A percentile compares a stretch with the other conserved stretches of the same genome.
Evolutionary conservation across 345 rosid genomes (phyloP).

Genomic region (Cochlearia excelsa): DNA sequence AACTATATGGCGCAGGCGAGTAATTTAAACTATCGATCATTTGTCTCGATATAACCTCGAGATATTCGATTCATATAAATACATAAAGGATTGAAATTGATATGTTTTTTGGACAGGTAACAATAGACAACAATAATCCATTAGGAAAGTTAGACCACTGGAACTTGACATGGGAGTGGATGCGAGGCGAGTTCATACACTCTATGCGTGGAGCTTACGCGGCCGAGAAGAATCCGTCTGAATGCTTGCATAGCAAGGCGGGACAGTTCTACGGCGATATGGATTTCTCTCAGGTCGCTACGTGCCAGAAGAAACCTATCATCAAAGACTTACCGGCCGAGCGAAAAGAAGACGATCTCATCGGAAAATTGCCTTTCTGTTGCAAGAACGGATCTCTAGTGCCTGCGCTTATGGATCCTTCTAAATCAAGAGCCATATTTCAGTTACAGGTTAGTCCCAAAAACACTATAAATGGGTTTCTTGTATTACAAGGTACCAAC

Average conservation of each 20-base stretch:
- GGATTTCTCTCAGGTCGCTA: slow-evolving; percentile 70
- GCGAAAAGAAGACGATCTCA: slow-evolving; percentile 45
- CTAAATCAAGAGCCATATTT: slow-evolving; percentile 55
- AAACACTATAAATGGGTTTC: neutral
- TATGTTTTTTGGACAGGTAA: slow-evolving; percentile 41
- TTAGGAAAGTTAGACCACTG: slow-evolving; percentile 83
- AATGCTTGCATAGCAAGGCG: slow-evolving; percentile 60
- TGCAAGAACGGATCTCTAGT: slow-evolving; percentile 72
- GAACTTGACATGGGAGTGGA: slow-evolving; percentile 98
- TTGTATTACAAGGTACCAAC: neutral
- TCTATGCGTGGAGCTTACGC: slow-evolving; percentile 79
- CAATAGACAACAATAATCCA: slow-evolving; percentile 66
- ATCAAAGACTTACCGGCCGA: slow-evolving; percentile 68
- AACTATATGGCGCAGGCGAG: slow-evolving; percentile 67
- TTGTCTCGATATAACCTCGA: neutral
- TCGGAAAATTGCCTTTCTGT: slow-evolving; percentile 69
- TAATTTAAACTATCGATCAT: neutral
- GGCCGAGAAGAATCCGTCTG: slow-evolving; percentile 37
- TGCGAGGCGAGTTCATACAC: slow-evolving; percentile 77
- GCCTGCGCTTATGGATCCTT: slow-evolving; percentile 61
- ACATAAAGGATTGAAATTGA: neutral
- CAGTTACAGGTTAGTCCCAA: slow-evolving; percentile 53
- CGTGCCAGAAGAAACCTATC: slow-evolving; percentile 60
- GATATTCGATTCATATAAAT: neutral
- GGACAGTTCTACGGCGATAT: slow-evolving; percentile 56